Base-by-base conservation (phyloP, 1,139 yeast genomes). In the Geotrichum histeridarum region DNA sequence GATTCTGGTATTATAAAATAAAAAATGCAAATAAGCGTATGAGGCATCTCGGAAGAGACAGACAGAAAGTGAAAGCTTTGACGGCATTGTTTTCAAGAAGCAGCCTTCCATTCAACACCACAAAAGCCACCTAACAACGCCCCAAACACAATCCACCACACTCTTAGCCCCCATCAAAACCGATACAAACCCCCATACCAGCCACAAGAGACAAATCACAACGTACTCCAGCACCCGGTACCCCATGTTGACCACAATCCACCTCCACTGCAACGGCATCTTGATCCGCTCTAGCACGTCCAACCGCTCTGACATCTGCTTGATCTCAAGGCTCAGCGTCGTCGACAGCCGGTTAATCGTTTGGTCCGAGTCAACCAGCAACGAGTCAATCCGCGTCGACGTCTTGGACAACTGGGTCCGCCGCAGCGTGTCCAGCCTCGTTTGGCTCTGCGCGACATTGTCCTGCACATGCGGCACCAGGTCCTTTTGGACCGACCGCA, bases 291-390 rank as follows among this genome's bases (percentile, higher is more conserved):
- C 69, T 50, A 84, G 71, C 47, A 76, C 77, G 57, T 86, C 95
- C 31, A 84, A 72, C 50, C 82, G 77, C 65, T 87, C 95, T 51
- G 79, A 79, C n/a, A 86, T 73, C 59, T 82, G 80, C 55, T 95
- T 74, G 42, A 87, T 72, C 62, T 86, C 88, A 53, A 88, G 71
- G 33, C 90, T 81, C 51, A 88, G 72, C 0, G 94, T 84, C 0
- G 96, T 89, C 67, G 85, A 87, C 57, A 89, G 84, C 64, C 87
- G 95, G 60, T 93, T 86, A 55, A 86, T 79, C 22, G 87, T 78
- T 59, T 95, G 75, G 68, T 89, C 96, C 54, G 91, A 82, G 45
- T 79, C 76, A 22, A 85, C 81, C 42, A 89, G 73, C n/a, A 55
- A 41, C 30, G 31, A 36, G 31, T 55, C 58, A 31, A 55, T 43